phyloP scores from a whole-genome alignment of 2,329 filamentous ascomycete species.

The Neofusicoccum kwambonambiense region DNA sequence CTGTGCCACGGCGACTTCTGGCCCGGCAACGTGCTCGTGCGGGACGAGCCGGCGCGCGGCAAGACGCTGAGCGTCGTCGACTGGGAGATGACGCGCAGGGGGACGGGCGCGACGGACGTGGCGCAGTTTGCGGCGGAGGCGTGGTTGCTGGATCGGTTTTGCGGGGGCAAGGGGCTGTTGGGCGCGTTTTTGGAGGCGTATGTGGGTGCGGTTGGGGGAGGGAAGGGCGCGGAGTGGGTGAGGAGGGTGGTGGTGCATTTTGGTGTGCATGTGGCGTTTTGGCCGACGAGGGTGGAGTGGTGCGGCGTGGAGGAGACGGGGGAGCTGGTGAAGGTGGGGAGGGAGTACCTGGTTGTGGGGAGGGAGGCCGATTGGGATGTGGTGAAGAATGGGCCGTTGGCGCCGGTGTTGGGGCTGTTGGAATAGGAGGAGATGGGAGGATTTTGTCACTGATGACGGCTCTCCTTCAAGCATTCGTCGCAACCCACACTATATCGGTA shows the following conservation, averaged over 20 bases:
- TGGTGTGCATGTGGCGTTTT: constrained; percentile 36
- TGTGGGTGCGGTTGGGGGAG: background rate
- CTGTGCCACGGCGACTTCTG: constrained; percentile 42
- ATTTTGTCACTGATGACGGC: too few species aligned
- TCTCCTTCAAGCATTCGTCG: too few species aligned
- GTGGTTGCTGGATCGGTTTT: constrained; percentile 36
- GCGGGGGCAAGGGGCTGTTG: constrained; percentile 30
- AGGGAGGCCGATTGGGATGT: constrained; percentile 26
- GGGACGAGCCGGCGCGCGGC: background rate
- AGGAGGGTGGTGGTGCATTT: constrained; percentile 34
- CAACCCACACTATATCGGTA: too few species aligned
- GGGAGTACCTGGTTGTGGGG: constrained; percentile 15
- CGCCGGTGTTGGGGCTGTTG: background rate
- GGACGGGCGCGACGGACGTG: constrained; percentile 36
- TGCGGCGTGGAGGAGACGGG: constrained; percentile 26
- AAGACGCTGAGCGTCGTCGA: constrained; percentile 33
- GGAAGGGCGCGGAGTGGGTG: constrained; percentile 23
- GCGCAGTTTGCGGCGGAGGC: constrained; percentile 40
- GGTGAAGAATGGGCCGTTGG: constrained; percentile 18
- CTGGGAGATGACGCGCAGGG: constrained; percentile 37
- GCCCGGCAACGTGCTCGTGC: constrained; percentile 38
- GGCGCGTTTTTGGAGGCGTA: constrained; percentile 28
- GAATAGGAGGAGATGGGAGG: background rate
- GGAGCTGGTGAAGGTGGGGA: constrained; percentile 24
- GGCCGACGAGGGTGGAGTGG: constrained; percentile 35